Base-by-base conservation (phyloP, 2,329 filamentous ascomycete genomes). In the Alternaria metachromatica region DNA sequence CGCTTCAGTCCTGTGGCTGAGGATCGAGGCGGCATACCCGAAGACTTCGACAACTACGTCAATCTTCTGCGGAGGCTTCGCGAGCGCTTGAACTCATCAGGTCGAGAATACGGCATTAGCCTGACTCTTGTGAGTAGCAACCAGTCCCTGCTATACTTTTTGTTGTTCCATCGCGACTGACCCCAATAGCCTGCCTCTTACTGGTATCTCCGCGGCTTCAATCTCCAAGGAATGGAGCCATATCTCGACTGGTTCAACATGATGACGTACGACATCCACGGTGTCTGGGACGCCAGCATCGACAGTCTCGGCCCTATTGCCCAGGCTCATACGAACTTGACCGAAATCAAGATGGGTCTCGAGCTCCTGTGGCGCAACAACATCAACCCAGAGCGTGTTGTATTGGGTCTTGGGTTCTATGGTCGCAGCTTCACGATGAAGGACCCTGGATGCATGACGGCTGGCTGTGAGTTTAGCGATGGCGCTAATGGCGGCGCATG, bases 211-310 rank as follows among this genome's bases (percentile, higher is more conserved):
- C 44, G 58, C 6, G 11, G 43, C n/a, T 78, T 77, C 60, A 65
- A 77, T 46, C 9, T 76, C 28, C 49, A 65, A 61, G 60, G 62
- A 7, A 55, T 63, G 30, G 25, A 61, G 30, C 46, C 48, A 6
- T 55, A 59, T 43, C 66, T 82, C 5, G 80, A 83, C 62, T 83
- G 70, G 68, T 78, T 83, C 68, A 83, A 83, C 58, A 20, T 84
- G 28, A 84, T 85, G 82, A 75, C 72, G 1, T 84, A 85, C 60
- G 81, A 85, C 58, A 56, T 84, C 0, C 81, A 84, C 61, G 83
- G 84, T 0, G 59, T 73, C 1, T 84, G 81, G 82, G 82, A 84
- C 59, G n/a, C 48, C 0, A 30, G 66, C 0, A 72, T 70, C 20
- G 46, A 58, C 48, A 15, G 21, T 2, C 63, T 55, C 58, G 63